Percentiles rank a stretch among this genome's conserved stretches.
Evolutionary conservation across 1,284 basidiomycete genomes (phyloP).

Genomic region (Phellopilus nigrolimitatus): DNA sequence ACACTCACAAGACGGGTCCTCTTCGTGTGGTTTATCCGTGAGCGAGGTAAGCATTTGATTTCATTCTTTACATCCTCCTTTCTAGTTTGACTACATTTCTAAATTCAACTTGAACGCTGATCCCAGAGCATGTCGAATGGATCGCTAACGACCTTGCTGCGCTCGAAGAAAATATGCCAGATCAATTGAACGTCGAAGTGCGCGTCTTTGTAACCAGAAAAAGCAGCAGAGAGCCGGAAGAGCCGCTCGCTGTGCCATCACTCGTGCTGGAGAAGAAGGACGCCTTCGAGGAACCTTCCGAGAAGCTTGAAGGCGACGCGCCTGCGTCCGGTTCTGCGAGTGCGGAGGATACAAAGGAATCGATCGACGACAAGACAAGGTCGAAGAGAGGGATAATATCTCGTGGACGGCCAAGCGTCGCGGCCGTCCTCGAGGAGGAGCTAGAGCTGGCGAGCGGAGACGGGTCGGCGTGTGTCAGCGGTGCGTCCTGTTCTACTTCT

Average conservation of each 20-base stretch:
- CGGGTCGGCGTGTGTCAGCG: conserved; percentile 3
- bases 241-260: not conserved
- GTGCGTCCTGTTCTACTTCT: not conserved
- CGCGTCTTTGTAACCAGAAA: conserved; percentile 11
- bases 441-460: not conserved
- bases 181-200: conserved; percentile 3
- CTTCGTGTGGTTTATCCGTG: conserved; percentile 34
- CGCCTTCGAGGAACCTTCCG: not conserved
- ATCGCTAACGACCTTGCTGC: conserved; percentile 27
- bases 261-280: not conserved
- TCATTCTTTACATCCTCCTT: too few relatives aligned
- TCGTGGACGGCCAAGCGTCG: too few relatives aligned
- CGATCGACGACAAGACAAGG: too few relatives aligned
- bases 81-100: not conserved
- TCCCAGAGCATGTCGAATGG: conserved; percentile 31
- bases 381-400: too few relatives aligned
- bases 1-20: conserved; percentile 28
- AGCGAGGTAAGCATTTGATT: conserved; percentile 28
- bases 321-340: too few relatives aligned
- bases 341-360: too few relatives aligned
- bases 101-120: not conserved
- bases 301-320: not conserved
- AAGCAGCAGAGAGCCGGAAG: not conserved
- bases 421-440: not conserved
- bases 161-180: not conserved